A percentile compares a stretch with the other conserved stretches of the same genome.
Conservation (phyloP, 78 protist species). For the Salpingoeca rosetta region DNA sequence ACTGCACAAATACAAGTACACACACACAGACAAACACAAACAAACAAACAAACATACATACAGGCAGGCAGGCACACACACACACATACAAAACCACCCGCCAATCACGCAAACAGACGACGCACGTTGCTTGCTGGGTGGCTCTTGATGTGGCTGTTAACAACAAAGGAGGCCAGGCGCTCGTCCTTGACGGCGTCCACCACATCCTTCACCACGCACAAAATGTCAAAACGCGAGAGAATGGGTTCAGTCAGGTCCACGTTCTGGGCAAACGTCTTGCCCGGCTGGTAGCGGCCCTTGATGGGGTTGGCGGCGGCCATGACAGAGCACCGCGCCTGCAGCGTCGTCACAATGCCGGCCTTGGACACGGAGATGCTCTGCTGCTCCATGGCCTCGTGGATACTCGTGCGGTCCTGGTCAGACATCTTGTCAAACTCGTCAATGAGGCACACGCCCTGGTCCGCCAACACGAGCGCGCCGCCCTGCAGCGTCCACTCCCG, state of each 20-base stretch:
- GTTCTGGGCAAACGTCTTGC: conserved; percentile 56
- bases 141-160: conserved; percentile 52
- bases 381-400: conserved; percentile 99
- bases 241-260: conserved; percentile 97
- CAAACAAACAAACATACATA: background rate
- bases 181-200: conserved; percentile 73
- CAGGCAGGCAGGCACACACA: background rate
- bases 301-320: conserved; percentile 99
- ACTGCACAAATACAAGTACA: background rate
- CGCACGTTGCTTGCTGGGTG: conserved; percentile 59
- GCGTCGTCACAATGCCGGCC: conserved; percentile 98
- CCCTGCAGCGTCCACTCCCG: conserved; percentile 98
- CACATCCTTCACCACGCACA: conserved; percentile 66
- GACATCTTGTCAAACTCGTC: conserved; percentile 99
- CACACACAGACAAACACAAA: background rate
- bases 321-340: conserved; percentile 89
- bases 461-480: conserved; percentile 99
- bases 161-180: conserved; percentile 82
- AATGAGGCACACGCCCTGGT: conserved; percentile 91
- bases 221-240: conserved; percentile 94
- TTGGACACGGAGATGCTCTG: conserved; percentile 95
- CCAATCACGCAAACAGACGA: background rate
- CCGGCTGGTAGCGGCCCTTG: conserved; percentile 74
- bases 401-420: conserved; percentile 87
- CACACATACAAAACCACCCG: background rate